Evolutionary conservation across 192 early-diverging fungal species (phyloP), one percentile per base, ranked within the genome.

Genomic region (Rhizophlyctis rosea): DNA sequence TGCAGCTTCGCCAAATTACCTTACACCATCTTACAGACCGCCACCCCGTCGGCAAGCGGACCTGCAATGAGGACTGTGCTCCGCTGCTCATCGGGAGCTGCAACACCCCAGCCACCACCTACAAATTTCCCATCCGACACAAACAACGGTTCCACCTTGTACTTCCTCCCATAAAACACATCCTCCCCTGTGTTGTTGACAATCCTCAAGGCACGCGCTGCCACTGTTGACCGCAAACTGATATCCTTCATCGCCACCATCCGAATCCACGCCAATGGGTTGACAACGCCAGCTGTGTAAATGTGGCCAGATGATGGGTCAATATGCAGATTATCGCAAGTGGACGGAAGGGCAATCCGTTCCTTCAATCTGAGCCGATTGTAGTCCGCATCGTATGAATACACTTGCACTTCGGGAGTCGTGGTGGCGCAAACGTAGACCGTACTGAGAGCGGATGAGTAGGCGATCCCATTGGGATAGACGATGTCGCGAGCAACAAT

Each of bases 401-500:
- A 68, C n/a, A 64, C 34, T 13, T 14, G 18, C 1, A 68, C 34
- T 34, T 33, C 13, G 1, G 33, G 32, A 11, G 16, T 23, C n/a
- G 21, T 31, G 30, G 30, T 44, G 33, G 44, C 59, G 21, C 23
- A 27, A 18, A 68, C 56, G 34, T 64, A 68, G 3, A 68, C n/a
- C n/a, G n/a, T 18, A 4, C 35, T 24, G 18, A 39, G 21, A 30
- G 50, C 67, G 21, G 60, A 24, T 27, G 57, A 54, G 7, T 30
- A 13, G 14, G 27, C 34, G 24, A 68, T 63, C 5, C 67, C 67
- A 34, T 68, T 68, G 25, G 67, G 51, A 32, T 63, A 63, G 3
- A 21, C 34, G 3, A 68, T 24, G 27, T 68, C 47, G 31, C 36
- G 34, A 80, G 74, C 83, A 88, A 51, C 87, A 85, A 75, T 83